Base-by-base conservation (phyloP, 768 basidiomycete genomes). In the Lyophyllum decastes region DNA sequence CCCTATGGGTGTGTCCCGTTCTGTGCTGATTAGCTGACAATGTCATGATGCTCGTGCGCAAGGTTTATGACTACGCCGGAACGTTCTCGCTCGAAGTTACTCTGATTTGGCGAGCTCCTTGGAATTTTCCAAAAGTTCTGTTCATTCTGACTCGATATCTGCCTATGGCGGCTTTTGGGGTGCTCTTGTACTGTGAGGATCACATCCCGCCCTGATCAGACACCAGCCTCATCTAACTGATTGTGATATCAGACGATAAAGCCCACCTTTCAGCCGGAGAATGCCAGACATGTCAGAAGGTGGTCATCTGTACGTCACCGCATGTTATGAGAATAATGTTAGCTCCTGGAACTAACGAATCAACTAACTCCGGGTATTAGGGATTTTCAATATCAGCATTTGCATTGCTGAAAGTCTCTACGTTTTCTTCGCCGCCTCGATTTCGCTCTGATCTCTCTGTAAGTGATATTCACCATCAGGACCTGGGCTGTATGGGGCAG, bases 401-500 rank as follows among this genome's bases (percentile, higher is more conserved):
- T 54, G 53, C 17, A 54, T 54, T 46, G 30, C 53, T 17, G 44
- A 54, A 54, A 48, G 53, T 54, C 22, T 27, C 16, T 45, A 2
- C 4, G 4, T 6, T 24, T 22, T 11, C 3, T 8, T 22, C 14
- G 22, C 2, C 22, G 5, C 44, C 22, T 21, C 22, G 19, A 3
- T 38, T 16, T 27, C 11, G 9, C 11, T 30, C 52, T 44, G 11
- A 19, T 34, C 33, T 14, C 16, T 7, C 25, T 33, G 30, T 33
- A 5, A 54, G 53, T 54, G 27, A 54, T 54, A 16, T 54, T 54
- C 21, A 43, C 21, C 1, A 54, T 54, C 19, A 10, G 53, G 5
- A 54, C 53, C 7, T 54, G 53, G 53, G 53, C 53, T 2, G 33
- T 54, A 16, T 54, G 53, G 53, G 33, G 47, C 24, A 26, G 53